Base-by-base conservation (phyloP, 1,284 basidiomycete genomes). In the Trametes polyzona region DNA sequence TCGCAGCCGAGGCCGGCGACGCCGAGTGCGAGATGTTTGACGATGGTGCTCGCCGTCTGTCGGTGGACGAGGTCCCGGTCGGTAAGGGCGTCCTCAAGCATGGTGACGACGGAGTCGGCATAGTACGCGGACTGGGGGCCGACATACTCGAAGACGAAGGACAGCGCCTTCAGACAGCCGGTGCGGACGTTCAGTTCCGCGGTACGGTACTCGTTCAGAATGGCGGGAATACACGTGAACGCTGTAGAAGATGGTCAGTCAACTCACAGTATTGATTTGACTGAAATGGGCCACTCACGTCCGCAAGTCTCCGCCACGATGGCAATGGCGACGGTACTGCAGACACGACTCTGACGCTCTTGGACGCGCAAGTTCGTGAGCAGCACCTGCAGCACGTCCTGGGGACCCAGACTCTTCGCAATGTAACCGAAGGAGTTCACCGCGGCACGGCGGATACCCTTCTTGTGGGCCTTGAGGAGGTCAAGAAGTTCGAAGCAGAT, bases 381-480 rank as follows among this genome's bases (percentile, higher is more conserved):
- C 16, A 99, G 83, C 12, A 99, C 97, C 42, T 93, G 95, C 32
- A 99, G 80, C 3, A 99, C 97, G 71, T 99, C 97, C 73, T 99
- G 97, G 40, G 97, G 97, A 76, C 97, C 97, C 76, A 99, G 90
- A 74, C 93, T 96, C 79, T 98, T 98, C 59, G 97, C 97, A 63
- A 99, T 99, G 69, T 99, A 99, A 68, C 97, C 97, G 66, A 99
- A 99, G 3, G 96, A 98, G 80, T 99, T 99, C 76, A 99, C 96
- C 16, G 96, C 96, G 0, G 97, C 97, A 73, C 96, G 93, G 55
- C 97, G 91, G 69, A 99, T 99, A 33, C 93, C 96, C 77, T 98
- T 98, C 80, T 99, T 99, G 79, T 99, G 97, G 8, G 97, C 97
- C 74, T 99, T 99, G 68, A 99, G 83, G 39, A 99, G 80, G 70